A percentile compares a stretch with the other conserved stretches of the same genome.
phyloP scores from a whole-genome alignment of 1,284 basidiomycete genomes.

The Stereum hirsutum region DNA sequence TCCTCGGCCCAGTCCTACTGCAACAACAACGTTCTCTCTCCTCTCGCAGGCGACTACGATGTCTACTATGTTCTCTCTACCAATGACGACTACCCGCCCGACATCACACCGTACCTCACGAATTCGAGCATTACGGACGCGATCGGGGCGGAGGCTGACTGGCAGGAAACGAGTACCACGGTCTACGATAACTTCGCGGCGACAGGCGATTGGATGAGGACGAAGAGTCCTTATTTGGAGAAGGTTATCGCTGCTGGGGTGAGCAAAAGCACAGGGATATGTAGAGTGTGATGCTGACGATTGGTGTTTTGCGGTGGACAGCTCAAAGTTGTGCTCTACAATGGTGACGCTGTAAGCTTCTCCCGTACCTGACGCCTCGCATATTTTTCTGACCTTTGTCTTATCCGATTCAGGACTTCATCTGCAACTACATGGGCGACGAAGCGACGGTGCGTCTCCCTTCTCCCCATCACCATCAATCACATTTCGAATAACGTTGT shows the following conservation, averaged over 20 bases:
- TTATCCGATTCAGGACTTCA: conserved; percentile 33
- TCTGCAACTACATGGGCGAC: conserved; percentile 38
- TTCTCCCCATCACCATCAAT: neutral
- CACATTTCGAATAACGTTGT: neutral
- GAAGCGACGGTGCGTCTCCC: conserved; percentile 23
- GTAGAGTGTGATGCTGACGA: too few relatives aligned
- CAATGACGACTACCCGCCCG: conserved; percentile 48
- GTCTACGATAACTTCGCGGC: conserved; percentile 48
- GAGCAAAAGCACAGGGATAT: conserved; percentile 8
- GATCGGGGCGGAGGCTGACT: conserved; percentile 43
- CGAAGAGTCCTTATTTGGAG: conserved; percentile 43
- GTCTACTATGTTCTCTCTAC: conserved; percentile 44
- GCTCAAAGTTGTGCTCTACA: conserved; percentile 33
- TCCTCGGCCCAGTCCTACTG: conserved; percentile 45
- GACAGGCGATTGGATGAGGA: conserved; percentile 61
- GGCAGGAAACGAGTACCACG: conserved; percentile 32
- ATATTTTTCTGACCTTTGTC: neutral
- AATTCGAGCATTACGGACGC: conserved; percentile 21
- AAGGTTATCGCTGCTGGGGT: conserved; percentile 53
- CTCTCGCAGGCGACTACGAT: conserved; percentile 37
- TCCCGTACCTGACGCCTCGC: neutral
- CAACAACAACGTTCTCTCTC: conserved; percentile 40
- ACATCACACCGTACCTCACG: conserved; percentile 32
- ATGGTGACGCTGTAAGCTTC: conserved; percentile 37
- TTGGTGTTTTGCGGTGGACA: too few relatives aligned